Base-by-base conservation (phyloP, 805 yeast genomes). In the Nakazawaea anatomiae region DNA sequence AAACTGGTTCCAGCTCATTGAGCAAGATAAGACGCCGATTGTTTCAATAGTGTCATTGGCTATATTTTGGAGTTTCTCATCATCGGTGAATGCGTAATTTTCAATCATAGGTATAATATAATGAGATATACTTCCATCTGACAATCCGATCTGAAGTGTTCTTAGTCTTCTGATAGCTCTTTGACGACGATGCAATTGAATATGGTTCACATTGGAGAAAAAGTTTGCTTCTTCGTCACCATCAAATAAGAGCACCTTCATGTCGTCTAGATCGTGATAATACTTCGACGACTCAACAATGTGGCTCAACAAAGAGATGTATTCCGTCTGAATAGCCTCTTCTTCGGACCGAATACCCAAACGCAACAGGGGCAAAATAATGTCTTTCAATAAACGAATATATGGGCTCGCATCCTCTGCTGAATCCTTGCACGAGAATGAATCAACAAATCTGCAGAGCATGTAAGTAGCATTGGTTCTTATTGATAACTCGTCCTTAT, bases 101-200 rank as follows among this genome's bases (percentile, higher is more conserved):
- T 94, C 98, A 53, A 91, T 74, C 55, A 91, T 78, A 4, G 99
- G 98, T 51, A 94, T 68, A 42, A 94, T 60, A 62, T 85, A 90
- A 60, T 88, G 94, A 0, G 96, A 76, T 49, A 92, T 79, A 57
- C 82, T 83, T 38, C 71, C 68, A 29, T 79, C 79, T 0, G 78
- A 65, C 6, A 91, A 65, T 6, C 70, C 56, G 25, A 64, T 52
- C 5, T 80, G 76, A 42, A 74, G 59, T 5, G 73, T 81, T 9
- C 76, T 75, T 31, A 91, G 67, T 52, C 87, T 76, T 59, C 81
- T 77, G 27, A 92, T 74, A 0, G 98, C 96, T 59, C 90, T 77
- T 64, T 87, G 90, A 58, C 97, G 85, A 68, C 96, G 80, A 60
- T 85, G 89, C 8, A 85, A 59, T 69, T 92, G 99, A 38, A 92